Percentiles rank a stretch among this genome's conserved stretches.
Conservation (phyloP, 208 protist species). For the Leishmania tarentolae region DNA sequence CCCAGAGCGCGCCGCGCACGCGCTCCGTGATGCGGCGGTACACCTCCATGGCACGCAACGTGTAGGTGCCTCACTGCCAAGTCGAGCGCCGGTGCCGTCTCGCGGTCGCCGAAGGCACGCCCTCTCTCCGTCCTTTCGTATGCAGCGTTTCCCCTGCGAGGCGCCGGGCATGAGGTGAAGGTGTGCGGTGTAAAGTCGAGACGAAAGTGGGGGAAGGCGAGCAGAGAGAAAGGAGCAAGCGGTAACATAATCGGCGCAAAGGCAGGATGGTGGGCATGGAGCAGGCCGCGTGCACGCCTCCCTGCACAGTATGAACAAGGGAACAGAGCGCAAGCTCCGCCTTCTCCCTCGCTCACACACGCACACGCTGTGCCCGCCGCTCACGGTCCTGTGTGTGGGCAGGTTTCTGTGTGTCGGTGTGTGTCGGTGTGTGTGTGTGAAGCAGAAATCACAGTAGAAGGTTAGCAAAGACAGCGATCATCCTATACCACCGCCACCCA, state of each 20-base stretch:
- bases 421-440: not conserved
- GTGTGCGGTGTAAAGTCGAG: too few species aligned
- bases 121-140: not conserved
- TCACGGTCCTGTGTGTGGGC: not conserved
- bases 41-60: slow-evolving; percentile 70
- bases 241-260: not conserved
- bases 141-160: not conserved
- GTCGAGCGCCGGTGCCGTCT: slow-evolving; percentile 1
- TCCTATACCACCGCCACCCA: too few species aligned
- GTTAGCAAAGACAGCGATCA: too few species aligned
- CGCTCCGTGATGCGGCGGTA: slow-evolving; percentile 90
- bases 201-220: not conserved
- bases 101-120: not conserved
- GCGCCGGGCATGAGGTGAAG: not conserved
- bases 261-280: not conserved
- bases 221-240: not conserved
- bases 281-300: not conserved
- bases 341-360: not conserved
- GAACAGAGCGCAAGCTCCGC: not conserved
- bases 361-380: not conserved
- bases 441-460: not conserved
- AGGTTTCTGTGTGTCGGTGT: not conserved
- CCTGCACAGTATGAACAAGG: not conserved
- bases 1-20: slow-evolving; percentile 90
- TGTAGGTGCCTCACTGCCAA: not conserved